Conservation (phyloP, 805 yeast species). For the Nakazawaea ernobii region DNA sequence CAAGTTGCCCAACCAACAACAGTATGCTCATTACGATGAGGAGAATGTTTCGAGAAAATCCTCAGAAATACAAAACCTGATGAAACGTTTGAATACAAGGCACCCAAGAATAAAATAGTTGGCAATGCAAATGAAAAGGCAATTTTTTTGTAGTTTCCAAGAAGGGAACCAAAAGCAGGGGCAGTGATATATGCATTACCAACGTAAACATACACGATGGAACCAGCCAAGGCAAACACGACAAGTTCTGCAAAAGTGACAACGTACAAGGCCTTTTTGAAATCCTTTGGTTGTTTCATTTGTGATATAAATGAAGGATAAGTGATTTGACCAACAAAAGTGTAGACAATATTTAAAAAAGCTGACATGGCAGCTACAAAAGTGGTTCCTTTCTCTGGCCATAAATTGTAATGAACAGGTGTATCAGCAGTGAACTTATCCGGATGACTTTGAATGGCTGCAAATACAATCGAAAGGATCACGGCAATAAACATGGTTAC, state of each 20-base stretch:
- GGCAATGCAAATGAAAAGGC: conserved; percentile 61
- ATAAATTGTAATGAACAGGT: conserved; percentile 38
- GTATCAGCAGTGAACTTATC: conserved; percentile 29
- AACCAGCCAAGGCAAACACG: conserved; percentile 49
- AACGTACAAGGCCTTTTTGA: conserved; percentile 47
- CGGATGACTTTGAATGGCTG: conserved; percentile 48
- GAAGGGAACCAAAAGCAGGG: conserved; percentile 53
- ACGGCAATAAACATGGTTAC: conserved; percentile 54
- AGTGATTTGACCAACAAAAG: conserved; percentile 60
- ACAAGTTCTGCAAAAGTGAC: conserved; percentile 47
- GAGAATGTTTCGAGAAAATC: conserved; percentile 35
- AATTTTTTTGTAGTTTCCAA: conserved; percentile 40
- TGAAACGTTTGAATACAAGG: conserved; percentile 49
- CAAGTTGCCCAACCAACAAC: conserved; percentile 47
- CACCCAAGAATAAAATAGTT: conserved; percentile 50
- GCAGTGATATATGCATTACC: conserved; percentile 50
- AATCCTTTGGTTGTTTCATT: conserved; percentile 52
- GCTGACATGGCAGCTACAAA: conserved; percentile 52
- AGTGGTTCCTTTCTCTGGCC: conserved; percentile 49
- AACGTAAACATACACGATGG: conserved; percentile 52
- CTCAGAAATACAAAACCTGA: conserved; percentile 45
- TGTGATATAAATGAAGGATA: conserved; percentile 59
- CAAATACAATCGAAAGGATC: conserved; percentile 44
- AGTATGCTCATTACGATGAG: conserved; percentile 43
- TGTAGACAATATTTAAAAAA: conserved; percentile 51